A percentile compares a stretch with the other conserved stretches of the same genome.
phyloP scores from a whole-genome alignment of 2,329 filamentous ascomycete genomes.

The Calonectria fujianensis region DNA sequence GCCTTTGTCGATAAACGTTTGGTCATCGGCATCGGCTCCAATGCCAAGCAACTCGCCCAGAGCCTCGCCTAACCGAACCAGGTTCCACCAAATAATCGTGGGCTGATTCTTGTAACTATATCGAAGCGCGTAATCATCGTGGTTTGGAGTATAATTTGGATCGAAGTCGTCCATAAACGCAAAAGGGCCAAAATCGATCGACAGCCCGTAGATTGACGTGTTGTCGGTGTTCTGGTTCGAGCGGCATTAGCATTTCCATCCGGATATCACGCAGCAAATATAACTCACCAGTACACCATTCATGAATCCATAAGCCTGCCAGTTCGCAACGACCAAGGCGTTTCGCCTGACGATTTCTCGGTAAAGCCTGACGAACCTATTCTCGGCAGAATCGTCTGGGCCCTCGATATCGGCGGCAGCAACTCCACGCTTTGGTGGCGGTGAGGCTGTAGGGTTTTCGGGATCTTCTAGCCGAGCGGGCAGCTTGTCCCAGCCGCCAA shows the following conservation, averaged over 20 bases:
- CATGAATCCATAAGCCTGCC: conserved; percentile 99
- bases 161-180: conserved; percentile 99
- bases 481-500: conserved; percentile 90
- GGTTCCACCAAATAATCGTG: conserved; percentile 98
- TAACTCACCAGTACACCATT: conserved; percentile 85
- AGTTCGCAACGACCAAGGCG: conserved; percentile 89
- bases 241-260: conserved; percentile 46
- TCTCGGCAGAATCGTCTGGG: conserved; percentile 81
- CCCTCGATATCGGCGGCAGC: conserved; percentile 78
- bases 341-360: conserved; percentile 91
- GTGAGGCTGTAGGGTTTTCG: conserved; percentile 66
- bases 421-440: conserved; percentile 70
- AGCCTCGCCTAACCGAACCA: conserved; percentile 92
- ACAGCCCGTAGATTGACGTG: conserved; percentile 91
- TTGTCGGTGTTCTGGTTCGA: conserved; percentile 88
- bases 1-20: conserved; percentile 82
- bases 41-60: conserved; percentile 91
- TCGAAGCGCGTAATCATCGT: conserved; percentile 90
- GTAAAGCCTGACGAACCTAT: conserved; percentile 90
- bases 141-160: conserved; percentile 94
- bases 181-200: conserved; percentile 96
- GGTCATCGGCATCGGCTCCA: conserved; percentile 82
- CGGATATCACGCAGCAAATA: not conserved
- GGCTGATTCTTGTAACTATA: conserved; percentile 97
- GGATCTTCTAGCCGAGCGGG: conserved; percentile 76